Conservation (phyloP, 2,329 filamentous ascomycete species). For the Apiospora rasikravindrae region DNA sequence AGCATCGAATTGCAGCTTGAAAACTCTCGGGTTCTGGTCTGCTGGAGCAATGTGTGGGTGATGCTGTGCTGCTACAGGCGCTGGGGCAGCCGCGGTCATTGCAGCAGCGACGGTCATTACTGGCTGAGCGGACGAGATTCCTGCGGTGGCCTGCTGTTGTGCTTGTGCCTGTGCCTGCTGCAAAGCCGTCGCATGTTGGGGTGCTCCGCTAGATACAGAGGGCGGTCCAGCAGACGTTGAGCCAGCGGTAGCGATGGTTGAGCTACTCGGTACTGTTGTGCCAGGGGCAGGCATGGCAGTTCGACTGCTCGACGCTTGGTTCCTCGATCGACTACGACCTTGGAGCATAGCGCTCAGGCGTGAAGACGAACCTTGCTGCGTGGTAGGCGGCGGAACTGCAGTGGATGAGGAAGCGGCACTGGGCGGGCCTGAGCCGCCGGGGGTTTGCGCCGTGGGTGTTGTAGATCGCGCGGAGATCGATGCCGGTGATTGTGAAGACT, state of each 20-base stretch:
- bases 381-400: background rate
- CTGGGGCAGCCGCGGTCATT: slow-evolving; percentile 21
- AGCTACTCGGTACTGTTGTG: background rate
- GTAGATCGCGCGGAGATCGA: slow-evolving; percentile 9
- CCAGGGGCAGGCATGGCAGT: background rate
- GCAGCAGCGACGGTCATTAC: background rate
- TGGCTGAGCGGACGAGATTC: slow-evolving; percentile 9
- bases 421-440: background rate
- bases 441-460: slow-evolving; percentile 17
- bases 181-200: background rate
- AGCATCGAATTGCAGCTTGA: slow-evolving; percentile 96
- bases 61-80: slow-evolving; percentile 31
- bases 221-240: slow-evolving; percentile 21
- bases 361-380: background rate
- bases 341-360: slow-evolving; percentile 13
- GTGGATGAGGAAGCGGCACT: background rate
- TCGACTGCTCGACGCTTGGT: slow-evolving; percentile 14
- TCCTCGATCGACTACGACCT: slow-evolving; percentile 12
- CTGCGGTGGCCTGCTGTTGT: slow-evolving; percentile 23
- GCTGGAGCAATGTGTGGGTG: slow-evolving; percentile 53
- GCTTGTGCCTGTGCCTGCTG: slow-evolving; percentile 25
- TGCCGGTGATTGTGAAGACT: slow-evolving; percentile 24
- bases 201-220: background rate
- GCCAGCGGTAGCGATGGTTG: background rate
- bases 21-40: slow-evolving; percentile 69